These are phyloP conservation scores for Boechera divaricarpa DNA, from an alignment of 345 rosid genomes.

Conservation along the genomic window DNA sequence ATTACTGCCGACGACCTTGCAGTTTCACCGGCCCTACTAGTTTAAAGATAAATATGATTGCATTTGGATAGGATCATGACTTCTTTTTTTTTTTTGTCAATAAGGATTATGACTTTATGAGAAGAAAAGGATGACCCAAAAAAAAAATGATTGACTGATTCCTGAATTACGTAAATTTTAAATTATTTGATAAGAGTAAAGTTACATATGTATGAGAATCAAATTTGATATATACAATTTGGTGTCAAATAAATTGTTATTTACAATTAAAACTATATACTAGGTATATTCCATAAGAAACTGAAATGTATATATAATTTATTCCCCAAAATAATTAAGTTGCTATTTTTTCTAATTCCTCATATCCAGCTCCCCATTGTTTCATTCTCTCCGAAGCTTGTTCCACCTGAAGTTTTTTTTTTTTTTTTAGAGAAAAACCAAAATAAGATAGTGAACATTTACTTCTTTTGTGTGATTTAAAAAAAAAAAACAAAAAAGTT, in stretches of 20 bases:
- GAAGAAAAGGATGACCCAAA: too few species aligned
- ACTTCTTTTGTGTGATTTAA: not conserved
- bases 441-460: not conserved
- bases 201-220: not conserved
- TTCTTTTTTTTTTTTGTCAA: too few species aligned
- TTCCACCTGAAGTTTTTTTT: slow-evolving; percentile 59
- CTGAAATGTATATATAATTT: not conserved
- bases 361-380: slow-evolving; percentile 60
- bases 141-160: not conserved
- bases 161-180: not conserved
- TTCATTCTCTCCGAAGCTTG: slow-evolving; percentile 74
- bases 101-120: too few species aligned
- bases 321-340: not conserved
- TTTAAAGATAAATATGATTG: slow-evolving; percentile 10
- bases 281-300: slow-evolving; percentile 8
- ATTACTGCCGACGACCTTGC: not conserved
- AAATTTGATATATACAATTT: not conserved
- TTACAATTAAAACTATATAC: slow-evolving; percentile 20
- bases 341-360: slow-evolving; percentile 35
- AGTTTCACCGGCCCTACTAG: slow-evolving; percentile 45
- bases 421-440: too few species aligned
- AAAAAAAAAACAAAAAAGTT: not conserved
- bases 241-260: not conserved
- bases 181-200: not conserved
- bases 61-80: not conserved